Evolutionary conservation across 2,329 filamentous ascomycete genomes (phyloP), one percentile per base, ranked within the genome.

Genomic region (Aspergillus japonicus): DNA sequence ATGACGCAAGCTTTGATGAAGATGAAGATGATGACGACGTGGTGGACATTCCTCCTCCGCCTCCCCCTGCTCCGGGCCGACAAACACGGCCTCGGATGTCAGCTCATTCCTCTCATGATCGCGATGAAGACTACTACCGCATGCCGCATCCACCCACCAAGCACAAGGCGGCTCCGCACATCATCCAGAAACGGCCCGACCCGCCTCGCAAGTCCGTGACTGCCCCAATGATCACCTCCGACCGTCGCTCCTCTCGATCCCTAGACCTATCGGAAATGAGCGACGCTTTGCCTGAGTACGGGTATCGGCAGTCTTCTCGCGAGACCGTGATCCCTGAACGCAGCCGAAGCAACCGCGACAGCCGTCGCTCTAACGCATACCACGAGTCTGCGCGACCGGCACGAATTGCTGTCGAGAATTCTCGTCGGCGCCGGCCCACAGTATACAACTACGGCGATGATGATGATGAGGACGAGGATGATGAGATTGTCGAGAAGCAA

Each of bases 101-200:
- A n/a, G 66, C 69, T 57, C 69, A 68, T 50, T 65, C 64, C 33
- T 58, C 59, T 12, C 69, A 68, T 51, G 69, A 72, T 11, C 70
- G 66, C 16, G 75, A 76, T 48, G 77, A 80, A 57, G 78, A 79
- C 50, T 78, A 69, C 55, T 76, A 78, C 60, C 73, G 67, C 54
- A 78, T 79, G 75, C 77, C 76, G 49, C 78, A 75, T 5, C 77
- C 77, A n/a, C 71, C 72, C 5, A 57, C 66, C 21, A 75, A 71
- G 56, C 56, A 62, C 39, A 73, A 66, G 54, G 60, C 66, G 31
- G 57, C 65, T 33, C 69, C 69, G 7, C 71, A 75, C 29, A 72
- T 78, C 31, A 75, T 77, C 57, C 74, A 76, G 59, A 73, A 68
- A 52, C 72, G 69, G 21, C 72, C 73, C 1, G 69, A 74, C 16